Percentiles rank a stretch among this genome's conserved stretches.
These are phyloP conservation scores for Curvularia verruculosa DNA, from an alignment of 2,329 filamentous ascomycete genomes.

Conservation along the genomic window DNA sequence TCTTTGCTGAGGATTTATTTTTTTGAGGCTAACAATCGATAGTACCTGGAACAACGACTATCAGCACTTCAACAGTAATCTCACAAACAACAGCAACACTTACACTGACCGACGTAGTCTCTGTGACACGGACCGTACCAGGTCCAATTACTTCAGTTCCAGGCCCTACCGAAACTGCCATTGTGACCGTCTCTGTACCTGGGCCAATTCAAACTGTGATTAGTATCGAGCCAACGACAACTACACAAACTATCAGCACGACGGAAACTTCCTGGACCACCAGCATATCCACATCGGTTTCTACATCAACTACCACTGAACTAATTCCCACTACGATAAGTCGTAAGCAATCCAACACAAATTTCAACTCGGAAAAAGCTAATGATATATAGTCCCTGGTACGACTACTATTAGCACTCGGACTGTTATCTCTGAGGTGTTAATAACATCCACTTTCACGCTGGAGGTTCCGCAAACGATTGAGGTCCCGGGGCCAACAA, in stretches of 20 bases:
- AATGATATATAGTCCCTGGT: slow-evolving; percentile 4
- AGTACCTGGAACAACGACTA: slow-evolving; percentile 18
- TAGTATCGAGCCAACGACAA: slow-evolving; percentile 12
- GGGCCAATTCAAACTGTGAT: slow-evolving; percentile 6
- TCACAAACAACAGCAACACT: slow-evolving; percentile 15
- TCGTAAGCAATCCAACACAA: neutral
- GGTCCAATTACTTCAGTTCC: slow-evolving; percentile 17
- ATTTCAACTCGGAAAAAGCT: neutral
- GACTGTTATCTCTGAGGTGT: slow-evolving; percentile 2
- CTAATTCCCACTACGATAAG: slow-evolving; percentile 6
- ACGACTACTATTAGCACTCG: slow-evolving; percentile 3
- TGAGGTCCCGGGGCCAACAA: slow-evolving; percentile 7
- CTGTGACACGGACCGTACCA: slow-evolving; percentile 10
- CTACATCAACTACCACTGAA: slow-evolving; percentile 10
- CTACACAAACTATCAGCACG: slow-evolving; percentile 3
- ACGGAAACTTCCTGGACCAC: slow-evolving; percentile 9
- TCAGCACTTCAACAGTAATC: slow-evolving; percentile 20
- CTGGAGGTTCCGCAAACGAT: slow-evolving; percentile 16
- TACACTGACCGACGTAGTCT: slow-evolving; percentile 12
- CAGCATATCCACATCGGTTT: slow-evolving; percentile 11
- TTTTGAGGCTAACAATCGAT: neutral
- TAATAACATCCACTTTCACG: slow-evolving; percentile 9
- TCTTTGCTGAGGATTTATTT: neutral
- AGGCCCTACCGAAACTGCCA: slow-evolving; percentile 21
- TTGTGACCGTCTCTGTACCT: slow-evolving; percentile 6